Base-by-base conservation (phyloP, 768 basidiomycete genomes). In the Clathrus columnatus region DNA sequence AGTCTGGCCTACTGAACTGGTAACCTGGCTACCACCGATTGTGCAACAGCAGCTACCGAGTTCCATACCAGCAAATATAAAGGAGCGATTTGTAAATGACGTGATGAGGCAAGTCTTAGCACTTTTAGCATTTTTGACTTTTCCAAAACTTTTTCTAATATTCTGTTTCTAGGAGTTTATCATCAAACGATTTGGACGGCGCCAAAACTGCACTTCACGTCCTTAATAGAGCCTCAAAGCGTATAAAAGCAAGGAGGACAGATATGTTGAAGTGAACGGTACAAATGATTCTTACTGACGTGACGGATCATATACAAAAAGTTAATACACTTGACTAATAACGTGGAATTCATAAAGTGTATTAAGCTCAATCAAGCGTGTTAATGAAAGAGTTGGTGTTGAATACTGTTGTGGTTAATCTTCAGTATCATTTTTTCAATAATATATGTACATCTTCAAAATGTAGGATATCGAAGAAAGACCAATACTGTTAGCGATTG, bases 181-280 rank as follows among this genome's bases (percentile, higher is more conserved):
- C 81, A 54, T 70, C 73, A 0, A 73, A 74, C 54, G 80, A 89
- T 64, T 80, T 78, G 55, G 90, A 92, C 65, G 87, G 86, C 67
- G 84, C 91, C 54, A 92, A 91, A 69, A 84, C 87, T 62, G 83
- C 85, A 0, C 77, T 94, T 58, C 69, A 86, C 41, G 62, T 71
- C 26, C 73, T 92, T 45, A 84, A 87, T 65, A 76, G 91, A 52
- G 79, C 83, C 5, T 85, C 87, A 24, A 75, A 86, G 47, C 88
- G 54, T 20, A 55, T 55, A 21, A 55, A 55, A 47, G 54, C 60
- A 28, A 57, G 60, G 24, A 44, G 60, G 28, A 48, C 21, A 20
- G 18, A 46, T 21, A n/a, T 36, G 11, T n/a, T 36, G 36, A 36
- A 36, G 36, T 36, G n/a, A n/a, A 36, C n/a, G n/a, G 10, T n/a